A percentile compares a stretch with the other conserved stretches of the same genome.
Evolutionary conservation across 2,329 filamentous ascomycete genomes (phyloP).

Genomic region (Aspergillus proliferans): DNA sequence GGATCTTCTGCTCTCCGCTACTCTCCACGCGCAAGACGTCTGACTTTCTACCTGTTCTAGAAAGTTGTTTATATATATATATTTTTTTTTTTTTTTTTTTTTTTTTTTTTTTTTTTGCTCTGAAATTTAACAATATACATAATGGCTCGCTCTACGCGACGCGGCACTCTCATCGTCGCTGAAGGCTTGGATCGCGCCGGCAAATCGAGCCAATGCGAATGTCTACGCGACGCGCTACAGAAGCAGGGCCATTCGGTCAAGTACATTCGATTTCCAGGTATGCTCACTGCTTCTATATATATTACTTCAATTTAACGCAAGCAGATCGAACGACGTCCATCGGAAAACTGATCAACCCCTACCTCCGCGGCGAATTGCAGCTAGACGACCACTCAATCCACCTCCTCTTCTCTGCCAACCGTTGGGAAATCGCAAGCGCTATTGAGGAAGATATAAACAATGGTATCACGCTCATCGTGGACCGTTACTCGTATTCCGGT

Average conservation of each 20-base stretch:
- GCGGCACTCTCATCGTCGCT: conserved; percentile 73
- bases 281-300: conserved; percentile 1
- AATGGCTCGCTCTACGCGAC: conserved; percentile 15
- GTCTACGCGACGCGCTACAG: conserved; percentile 53
- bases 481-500: conserved; percentile 93
- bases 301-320: conserved; percentile 7
- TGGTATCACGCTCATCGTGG: conserved; percentile 74
- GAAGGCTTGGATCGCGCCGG: conserved; percentile 87
- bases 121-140: not conserved
- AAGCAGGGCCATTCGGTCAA: conserved; percentile 48
- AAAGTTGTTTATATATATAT: not conserved
- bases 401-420: conserved; percentile 81
- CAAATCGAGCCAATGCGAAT: conserved; percentile 82
- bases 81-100: no score
- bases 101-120: conserved; percentile 5
- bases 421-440: conserved; percentile 62
- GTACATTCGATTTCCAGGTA: conserved; percentile 62
- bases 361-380: conserved; percentile 64
- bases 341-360: conserved; percentile 78
- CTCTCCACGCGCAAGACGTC: no score
- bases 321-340: conserved; percentile 79
- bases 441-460: conserved; percentile 47
- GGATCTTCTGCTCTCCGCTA: conserved; percentile 1
- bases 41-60: not conserved
- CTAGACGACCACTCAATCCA: conserved; percentile 88